A percentile compares a stretch with the other conserved stretches of the same genome.
Conservation (phyloP, 805 yeast species). For the Barnettozyma siamensis region DNA sequence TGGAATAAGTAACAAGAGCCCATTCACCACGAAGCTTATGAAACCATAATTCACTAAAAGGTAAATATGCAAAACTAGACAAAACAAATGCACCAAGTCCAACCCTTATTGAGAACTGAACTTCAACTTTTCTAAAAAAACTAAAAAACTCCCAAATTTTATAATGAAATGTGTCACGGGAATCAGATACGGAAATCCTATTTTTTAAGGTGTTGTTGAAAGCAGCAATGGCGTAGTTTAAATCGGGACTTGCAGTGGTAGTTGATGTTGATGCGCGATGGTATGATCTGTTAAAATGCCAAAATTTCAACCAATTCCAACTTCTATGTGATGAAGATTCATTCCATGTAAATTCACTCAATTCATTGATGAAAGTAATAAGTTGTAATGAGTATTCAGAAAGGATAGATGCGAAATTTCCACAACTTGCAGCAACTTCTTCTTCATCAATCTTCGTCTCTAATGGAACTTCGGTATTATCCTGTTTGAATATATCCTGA, state of each 20-base stretch:
- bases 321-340: slow-evolving; percentile 16
- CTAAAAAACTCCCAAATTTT: slow-evolving; percentile 46
- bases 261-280: neutral
- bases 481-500: slow-evolving; percentile 16
- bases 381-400: slow-evolving; percentile 59
- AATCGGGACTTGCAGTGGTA: slow-evolving; percentile 9
- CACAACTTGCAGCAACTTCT: slow-evolving; percentile 80
- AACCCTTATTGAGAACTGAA: slow-evolving; percentile 74
- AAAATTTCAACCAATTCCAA: slow-evolving; percentile 51
- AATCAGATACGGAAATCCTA: slow-evolving; percentile 12
- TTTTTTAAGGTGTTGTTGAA: slow-evolving; percentile 23
- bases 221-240: slow-evolving; percentile 12
- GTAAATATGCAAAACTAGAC: slow-evolving; percentile 62
- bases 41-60: slow-evolving; percentile 47
- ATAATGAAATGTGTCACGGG: slow-evolving; percentile 21
- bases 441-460: slow-evolving; percentile 58
- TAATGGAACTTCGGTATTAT: slow-evolving; percentile 3
- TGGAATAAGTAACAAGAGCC: slow-evolving; percentile 76
- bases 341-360: slow-evolving; percentile 33
- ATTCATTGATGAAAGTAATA: slow-evolving; percentile 37
- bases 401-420: slow-evolving; percentile 65
- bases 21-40: slow-evolving; percentile 74
- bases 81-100: slow-evolving; percentile 69
- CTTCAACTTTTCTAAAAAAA: slow-evolving; percentile 55
- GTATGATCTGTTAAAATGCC: slow-evolving; percentile 28